Base-by-base conservation (phyloP, 2,329 filamentous ascomycete genomes). In the Escovopsis sp. region DNA sequence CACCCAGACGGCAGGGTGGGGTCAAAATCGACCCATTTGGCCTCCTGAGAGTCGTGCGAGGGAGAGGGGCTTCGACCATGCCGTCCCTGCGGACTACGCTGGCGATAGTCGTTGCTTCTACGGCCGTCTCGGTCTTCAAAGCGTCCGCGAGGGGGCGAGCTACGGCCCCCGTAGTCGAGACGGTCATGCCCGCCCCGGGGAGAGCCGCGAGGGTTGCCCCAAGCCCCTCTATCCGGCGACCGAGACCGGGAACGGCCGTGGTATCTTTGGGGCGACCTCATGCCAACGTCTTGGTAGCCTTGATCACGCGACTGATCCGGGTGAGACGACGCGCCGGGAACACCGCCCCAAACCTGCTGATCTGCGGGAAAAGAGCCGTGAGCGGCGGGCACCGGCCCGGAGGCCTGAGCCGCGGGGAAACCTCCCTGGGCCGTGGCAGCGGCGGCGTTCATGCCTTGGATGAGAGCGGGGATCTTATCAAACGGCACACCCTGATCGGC, bases 21-120 rank as follows among this genome's bases (percentile, higher is more conserved):
- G 56, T 98, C 90, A 58, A 73, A 81, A 33, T 87, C 79, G 40
- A 94, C 66, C 68, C 76, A 84, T 59, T 92, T 94, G 32, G 57
- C 49, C 19, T 49, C 37, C 12, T 51, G 45, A 18, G 54, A 52
- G 29, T 53, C 53, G 31, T 48, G 54, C 33, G 61, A 52, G 39
- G 73, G 72, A 42, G 65, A 70, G 38, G 76, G 67, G 50, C 79
- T 78, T 44, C 70, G 70, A 39, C 71, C 74, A 48, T 75, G 73
- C 43, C 79, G 76, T 38, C 74, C 72, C 37, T 73, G 67, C 31
- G 87, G 86, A 49, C 82, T 93, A 51, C 90, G 83, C 54, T 94
- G 86, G 44, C 88, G 82, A 60, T 93, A 94, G 27, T 86, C 76
- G 36, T 68, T 61, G 39, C 66, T 68, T 41, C 74, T 67, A 28